Evolutionary conservation across 164 flowering plant species (phyloP).

Genomic region (grape (Vitis vinifera)): ASM3070453v1 NC_081813.1:332001-332500

Average conservation of each 20-base stretch:
- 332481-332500: no score
- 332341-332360: no score
- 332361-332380: no score
- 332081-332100: slow-evolving; percentile 85
- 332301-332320: no score
- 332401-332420: no score
- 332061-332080: slow-evolving; percentile 23
- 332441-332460: no score
- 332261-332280: neutral
- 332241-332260: slow-evolving; percentile 25
- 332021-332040: slow-evolving; percentile 44
- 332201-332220: slow-evolving; percentile 91
- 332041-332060: slow-evolving; percentile 10
- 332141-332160: slow-evolving; percentile 90
- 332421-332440: no score
- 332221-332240: slow-evolving; percentile 89
- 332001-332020: slow-evolving; percentile 98
- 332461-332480: no score
- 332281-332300: neutral
- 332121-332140: slow-evolving; percentile 99
- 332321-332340: no score
- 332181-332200: slow-evolving; percentile 97
- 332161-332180: slow-evolving; percentile 73
- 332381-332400: no score
- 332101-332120: slow-evolving; percentile 85